Percentiles rank a stretch among this genome's conserved stretches.
These are phyloP conservation scores for Pelargonium citronellum DNA, from an alignment of 441 rosid species.

Conservation along the genomic window DNA sequence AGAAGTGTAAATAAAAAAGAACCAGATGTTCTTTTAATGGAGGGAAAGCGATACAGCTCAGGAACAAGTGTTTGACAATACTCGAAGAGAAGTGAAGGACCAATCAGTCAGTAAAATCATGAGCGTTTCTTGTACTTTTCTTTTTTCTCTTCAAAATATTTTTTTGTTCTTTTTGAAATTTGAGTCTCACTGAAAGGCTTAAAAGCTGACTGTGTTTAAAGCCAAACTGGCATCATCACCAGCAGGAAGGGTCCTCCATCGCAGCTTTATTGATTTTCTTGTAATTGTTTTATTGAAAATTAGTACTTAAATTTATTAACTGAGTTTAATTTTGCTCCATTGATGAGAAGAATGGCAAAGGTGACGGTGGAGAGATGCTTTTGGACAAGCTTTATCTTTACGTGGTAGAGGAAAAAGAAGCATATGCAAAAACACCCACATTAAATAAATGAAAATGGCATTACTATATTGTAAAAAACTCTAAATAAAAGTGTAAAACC, in stretches of 20 bases:
- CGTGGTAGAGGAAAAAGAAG: constrained; percentile 27
- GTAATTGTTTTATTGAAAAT: neutral
- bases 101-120: no score
- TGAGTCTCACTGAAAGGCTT: neutral
- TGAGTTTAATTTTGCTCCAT: no score
- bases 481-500: neutral
- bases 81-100: neutral
- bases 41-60: constrained; percentile 8
- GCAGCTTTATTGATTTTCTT: constrained; percentile 1
- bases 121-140: no score
- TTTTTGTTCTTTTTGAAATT: constrained; percentile 2
- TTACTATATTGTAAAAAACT: neutral
- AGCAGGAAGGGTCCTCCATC: no score
- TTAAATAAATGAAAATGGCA: constrained; percentile 13
- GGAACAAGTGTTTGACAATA: neutral
- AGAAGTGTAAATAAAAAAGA: neutral
- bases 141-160: neutral
- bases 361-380: constrained; percentile 34
- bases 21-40: neutral
- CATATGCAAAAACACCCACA: neutral
- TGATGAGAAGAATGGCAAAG: constrained; percentile 23
- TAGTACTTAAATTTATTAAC: neutral
- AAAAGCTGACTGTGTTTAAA: constrained; percentile 4
- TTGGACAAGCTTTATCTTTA: constrained; percentile 40
- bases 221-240: neutral